Conservation (phyloP, 1,139 yeast genomes). For the Yamadazyma taylorii region DNA sequence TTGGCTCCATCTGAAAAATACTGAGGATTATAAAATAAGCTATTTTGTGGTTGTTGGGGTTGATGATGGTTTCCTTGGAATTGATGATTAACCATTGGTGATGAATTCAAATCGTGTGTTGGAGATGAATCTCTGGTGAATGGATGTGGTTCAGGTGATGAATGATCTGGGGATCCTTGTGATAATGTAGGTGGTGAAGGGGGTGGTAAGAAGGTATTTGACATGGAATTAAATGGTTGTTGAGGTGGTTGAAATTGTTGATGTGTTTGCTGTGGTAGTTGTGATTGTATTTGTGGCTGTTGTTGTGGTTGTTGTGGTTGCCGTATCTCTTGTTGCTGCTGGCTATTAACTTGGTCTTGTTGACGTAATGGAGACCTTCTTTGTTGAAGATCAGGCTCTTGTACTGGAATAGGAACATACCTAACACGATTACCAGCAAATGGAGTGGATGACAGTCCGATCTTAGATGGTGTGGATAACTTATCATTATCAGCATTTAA, state of each 20-base stretch:
- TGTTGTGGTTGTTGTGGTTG: too few species aligned
- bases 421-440: conserved; percentile 18
- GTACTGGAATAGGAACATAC: conserved; percentile 45
- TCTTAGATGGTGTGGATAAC: neutral
- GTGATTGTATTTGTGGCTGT: conserved; percentile 10
- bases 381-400: conserved; percentile 26
- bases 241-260: conserved; percentile 10
- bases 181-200: conserved; percentile 46
- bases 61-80: neutral
- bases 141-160: conserved; percentile 41
- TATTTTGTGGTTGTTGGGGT: neutral
- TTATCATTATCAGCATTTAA: conserved; percentile 16
- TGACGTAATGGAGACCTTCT: conserved; percentile 10
- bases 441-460: conserved; percentile 9
- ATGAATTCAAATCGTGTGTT: conserved; percentile 16
- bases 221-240: conserved; percentile 11
- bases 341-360: too few species aligned
- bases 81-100: conserved; percentile 25
- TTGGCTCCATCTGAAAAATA: conserved; percentile 34
- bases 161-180: conserved; percentile 39
- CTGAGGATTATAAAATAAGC: conserved; percentile 38
- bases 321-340: too few species aligned
- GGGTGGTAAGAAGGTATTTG: conserved; percentile 38
- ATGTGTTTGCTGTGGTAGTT: conserved; percentile 10
- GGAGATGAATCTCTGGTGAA: conserved; percentile 31